Conservation (phyloP, 2,329 filamentous ascomycete genomes). For the Fusarium phyllophilum region DNA sequence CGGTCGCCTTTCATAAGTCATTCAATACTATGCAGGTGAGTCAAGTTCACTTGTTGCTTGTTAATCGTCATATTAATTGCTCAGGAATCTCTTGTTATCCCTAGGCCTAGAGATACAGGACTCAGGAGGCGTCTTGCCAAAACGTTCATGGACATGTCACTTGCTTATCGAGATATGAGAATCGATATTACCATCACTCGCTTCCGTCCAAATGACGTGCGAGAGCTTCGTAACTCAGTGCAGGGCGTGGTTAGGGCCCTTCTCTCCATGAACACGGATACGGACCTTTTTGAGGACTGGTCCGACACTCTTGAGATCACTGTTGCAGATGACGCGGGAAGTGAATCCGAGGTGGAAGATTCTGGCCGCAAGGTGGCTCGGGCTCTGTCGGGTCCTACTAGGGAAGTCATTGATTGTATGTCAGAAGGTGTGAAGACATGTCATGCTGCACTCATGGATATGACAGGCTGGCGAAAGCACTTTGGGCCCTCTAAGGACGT, state of each 20-base stretch:
- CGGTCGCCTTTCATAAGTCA: constrained; percentile 57
- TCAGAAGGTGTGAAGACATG: constrained; percentile 55
- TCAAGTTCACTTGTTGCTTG: neutral
- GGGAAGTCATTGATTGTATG: constrained; percentile 59
- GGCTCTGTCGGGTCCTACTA: constrained; percentile 57
- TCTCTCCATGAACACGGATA: constrained; percentile 62
- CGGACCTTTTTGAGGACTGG: constrained; percentile 54
- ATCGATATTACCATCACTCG: constrained; percentile 66
- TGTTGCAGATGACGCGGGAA: constrained; percentile 9
- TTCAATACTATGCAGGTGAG: constrained; percentile 59
- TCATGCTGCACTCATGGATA: constrained; percentile 64
- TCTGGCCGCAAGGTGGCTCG: constrained; percentile 38
- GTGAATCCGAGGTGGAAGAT: constrained; percentile 25
- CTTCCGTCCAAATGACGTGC: constrained; percentile 61
- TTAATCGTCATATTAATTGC: neutral
- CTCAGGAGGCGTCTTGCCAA: constrained; percentile 58
- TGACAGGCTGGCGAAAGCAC: constrained; percentile 60
- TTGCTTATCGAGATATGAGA: constrained; percentile 65
- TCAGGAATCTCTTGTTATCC: constrained; percentile 49
- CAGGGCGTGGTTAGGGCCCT: constrained; percentile 65
- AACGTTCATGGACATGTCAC: constrained; percentile 65
- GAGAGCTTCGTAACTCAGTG: constrained; percentile 62
- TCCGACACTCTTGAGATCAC: constrained; percentile 30
- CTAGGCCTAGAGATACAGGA: constrained; percentile 44
- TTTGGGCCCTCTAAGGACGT: constrained; percentile 56